These are phyloP conservation scores for Nicotiana rustica DNA, from an alignment of 305 asterid genomes.

Conservation along the genomic window DNA sequence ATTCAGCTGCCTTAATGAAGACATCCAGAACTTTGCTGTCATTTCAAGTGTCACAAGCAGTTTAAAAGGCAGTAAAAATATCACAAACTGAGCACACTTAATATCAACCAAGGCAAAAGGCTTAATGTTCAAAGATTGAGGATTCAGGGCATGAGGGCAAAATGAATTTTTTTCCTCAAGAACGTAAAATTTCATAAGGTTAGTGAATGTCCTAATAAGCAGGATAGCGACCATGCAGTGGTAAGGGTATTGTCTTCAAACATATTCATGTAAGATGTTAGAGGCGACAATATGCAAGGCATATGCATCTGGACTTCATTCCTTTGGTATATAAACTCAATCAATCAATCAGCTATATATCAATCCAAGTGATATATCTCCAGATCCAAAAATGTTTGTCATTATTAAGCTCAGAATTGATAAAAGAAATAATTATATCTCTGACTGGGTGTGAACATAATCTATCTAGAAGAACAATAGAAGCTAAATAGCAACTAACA, in stretches of 20 bases:
- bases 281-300: background rate
- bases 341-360: background rate
- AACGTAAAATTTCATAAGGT: background rate
- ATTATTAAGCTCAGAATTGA: background rate
- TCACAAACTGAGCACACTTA: background rate
- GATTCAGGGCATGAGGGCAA: background rate
- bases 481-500: slow-evolving; percentile 4
- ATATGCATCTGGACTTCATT: background rate
- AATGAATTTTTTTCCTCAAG: background rate
- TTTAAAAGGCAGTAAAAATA: background rate
- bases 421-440: background rate
- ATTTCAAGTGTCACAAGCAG: slow-evolving; percentile 3
- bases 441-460: background rate
- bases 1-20: slow-evolving; percentile 84
- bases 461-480: slow-evolving; percentile 26
- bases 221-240: background rate
- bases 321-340: background rate
- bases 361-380: slow-evolving; percentile 4
- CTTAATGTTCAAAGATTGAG: slow-evolving; percentile 27
- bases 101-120: background rate
- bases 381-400: slow-evolving; percentile 1
- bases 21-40: slow-evolving; percentile 93
- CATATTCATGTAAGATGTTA: background rate
- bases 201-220: background rate
- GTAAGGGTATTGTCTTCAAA: background rate